These are phyloP conservation scores for Papiliotrema terrestris DNA, from an alignment of 1,284 basidiomycete genomes.

Conservation along the genomic window DNA sequence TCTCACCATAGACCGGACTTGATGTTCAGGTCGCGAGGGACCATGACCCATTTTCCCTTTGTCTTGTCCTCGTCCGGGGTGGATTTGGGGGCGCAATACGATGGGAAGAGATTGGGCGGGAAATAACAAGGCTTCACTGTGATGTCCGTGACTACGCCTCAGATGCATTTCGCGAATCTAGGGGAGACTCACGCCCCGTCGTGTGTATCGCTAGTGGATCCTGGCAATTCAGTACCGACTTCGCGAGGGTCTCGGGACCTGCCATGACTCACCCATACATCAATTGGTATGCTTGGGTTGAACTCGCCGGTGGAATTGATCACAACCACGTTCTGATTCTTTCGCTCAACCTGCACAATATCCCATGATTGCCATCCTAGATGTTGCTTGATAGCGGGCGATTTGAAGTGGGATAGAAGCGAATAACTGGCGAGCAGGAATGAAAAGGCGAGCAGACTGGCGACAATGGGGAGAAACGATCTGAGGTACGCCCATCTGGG, in stretches of 20 bases:
- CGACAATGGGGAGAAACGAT: conserved; percentile 52
- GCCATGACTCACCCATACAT: conserved; percentile 60
- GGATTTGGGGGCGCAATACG: conserved; percentile 65
- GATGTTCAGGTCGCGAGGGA: conserved; percentile 69
- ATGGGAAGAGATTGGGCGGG: conserved; percentile 56
- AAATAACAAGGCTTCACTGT: conserved; percentile 67
- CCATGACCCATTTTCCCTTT: conserved; percentile 83
- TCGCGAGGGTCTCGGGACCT: too few relatives aligned
- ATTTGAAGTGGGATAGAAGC: conserved; percentile 55
- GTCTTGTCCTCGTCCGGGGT: conserved; percentile 69
- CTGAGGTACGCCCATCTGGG: conserved; percentile 28
- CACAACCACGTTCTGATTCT: conserved; percentile 19
- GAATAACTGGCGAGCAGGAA: conserved; percentile 55
- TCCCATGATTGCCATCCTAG: conserved; percentile 94
- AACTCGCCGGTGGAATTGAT: conserved; percentile 51
- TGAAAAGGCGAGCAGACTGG: conserved; percentile 62
- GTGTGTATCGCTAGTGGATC: conserved; percentile 71
- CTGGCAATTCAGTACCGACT: conserved; percentile 18
- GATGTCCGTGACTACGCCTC: conserved; percentile 64
- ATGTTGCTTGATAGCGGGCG: conserved; percentile 64
- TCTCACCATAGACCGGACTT: conserved; percentile 60
- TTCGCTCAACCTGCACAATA: conserved; percentile 47
- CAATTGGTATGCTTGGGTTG: conserved; percentile 67
- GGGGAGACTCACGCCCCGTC: conserved; percentile 59
- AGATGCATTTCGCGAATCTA: background rate